Conservation (phyloP, 331 rosid genomes). For the Pyrus hybrid region DNA sequence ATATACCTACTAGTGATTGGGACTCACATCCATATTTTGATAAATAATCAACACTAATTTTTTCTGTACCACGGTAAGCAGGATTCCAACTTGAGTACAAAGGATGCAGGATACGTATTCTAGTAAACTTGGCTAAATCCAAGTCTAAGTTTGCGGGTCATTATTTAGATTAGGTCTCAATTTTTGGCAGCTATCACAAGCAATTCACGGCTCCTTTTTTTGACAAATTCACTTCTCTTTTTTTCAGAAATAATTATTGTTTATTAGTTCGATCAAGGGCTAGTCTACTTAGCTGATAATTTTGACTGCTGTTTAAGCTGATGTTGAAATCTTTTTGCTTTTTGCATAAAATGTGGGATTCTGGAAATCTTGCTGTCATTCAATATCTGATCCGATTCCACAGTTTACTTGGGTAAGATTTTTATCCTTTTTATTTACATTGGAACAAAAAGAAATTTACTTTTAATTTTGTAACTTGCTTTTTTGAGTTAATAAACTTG, state of each 20-base stretch:
- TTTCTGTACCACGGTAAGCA: fast-evolving
- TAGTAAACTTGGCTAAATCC: no score
- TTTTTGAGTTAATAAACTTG: not conserved
- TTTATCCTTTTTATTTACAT: not conserved
- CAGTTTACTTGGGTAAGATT: constrained; percentile 91
- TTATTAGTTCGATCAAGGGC: not conserved
- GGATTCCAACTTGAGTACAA: no score
- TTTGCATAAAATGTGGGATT: constrained; percentile 53
- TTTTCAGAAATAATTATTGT: not conserved
- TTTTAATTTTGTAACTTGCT: not conserved
- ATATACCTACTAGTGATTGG: no score
- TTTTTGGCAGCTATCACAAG: not conserved
- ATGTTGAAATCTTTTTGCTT: constrained; percentile 29
- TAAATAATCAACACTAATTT: no score
- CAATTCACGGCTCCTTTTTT: not conserved
- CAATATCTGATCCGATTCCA: constrained; percentile 26
- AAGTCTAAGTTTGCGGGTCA: no score
- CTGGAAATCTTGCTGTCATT: constrained; percentile 26
- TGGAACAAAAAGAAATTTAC: not conserved
- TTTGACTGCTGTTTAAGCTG: constrained; percentile 30
- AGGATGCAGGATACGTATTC: no score
- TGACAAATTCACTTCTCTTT: no score
- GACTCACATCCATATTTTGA: no score
- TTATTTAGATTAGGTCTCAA: no score
- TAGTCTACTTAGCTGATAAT: constrained; percentile 7